Evolutionary conservation across 2,329 filamentous ascomycete genomes (phyloP).

Genomic region (Monilinia fructicola): DNA sequence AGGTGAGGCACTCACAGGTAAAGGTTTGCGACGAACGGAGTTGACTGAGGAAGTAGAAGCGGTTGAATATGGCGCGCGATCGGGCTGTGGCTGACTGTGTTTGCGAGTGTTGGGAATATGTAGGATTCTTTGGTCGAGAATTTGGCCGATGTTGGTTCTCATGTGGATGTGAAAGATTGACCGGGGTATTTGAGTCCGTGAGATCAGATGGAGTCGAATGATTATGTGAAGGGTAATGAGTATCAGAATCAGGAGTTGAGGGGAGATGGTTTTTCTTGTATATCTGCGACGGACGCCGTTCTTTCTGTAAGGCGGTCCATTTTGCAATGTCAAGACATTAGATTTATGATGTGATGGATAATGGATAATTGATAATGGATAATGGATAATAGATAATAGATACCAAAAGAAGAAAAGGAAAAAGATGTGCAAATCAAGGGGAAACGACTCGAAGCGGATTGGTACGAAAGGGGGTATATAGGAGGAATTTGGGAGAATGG

Average conservation of each 20-base stretch:
- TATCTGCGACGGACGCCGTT: constrained; percentile 33
- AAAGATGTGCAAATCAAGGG: constrained; percentile 33
- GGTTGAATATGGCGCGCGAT: constrained; percentile 34
- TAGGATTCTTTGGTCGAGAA: constrained; percentile 25
- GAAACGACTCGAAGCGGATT: constrained; percentile 18
- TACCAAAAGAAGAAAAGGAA: constrained; percentile 22
- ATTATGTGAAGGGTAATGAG: constrained; percentile 36
- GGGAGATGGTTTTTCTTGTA: constrained; percentile 28
- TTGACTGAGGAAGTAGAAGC: constrained; percentile 33
- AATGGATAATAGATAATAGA: background rate
- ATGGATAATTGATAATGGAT: too few relatives aligned
- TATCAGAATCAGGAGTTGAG: constrained; percentile 36
- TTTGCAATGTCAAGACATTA: constrained; percentile 22
- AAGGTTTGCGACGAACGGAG: constrained; percentile 57
- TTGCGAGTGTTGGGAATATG: constrained; percentile 17
- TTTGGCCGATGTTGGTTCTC: constrained; percentile 26
- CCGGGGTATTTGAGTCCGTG: constrained; percentile 25
- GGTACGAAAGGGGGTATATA: constrained; percentile 21
- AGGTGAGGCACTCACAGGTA: constrained; percentile 56
- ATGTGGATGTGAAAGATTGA: constrained; percentile 25
- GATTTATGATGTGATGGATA: too few relatives aligned
- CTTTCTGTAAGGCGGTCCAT: constrained; percentile 27
- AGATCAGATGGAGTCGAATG: constrained; percentile 33
- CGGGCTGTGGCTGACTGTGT: constrained; percentile 28
- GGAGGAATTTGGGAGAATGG: background rate